Percentiles rank a stretch among this genome's conserved stretches.
These are phyloP conservation scores for Trichocomaceae sp. DNA, from an alignment of 2,329 filamentous ascomycete species.

Conservation along the genomic window DNA sequence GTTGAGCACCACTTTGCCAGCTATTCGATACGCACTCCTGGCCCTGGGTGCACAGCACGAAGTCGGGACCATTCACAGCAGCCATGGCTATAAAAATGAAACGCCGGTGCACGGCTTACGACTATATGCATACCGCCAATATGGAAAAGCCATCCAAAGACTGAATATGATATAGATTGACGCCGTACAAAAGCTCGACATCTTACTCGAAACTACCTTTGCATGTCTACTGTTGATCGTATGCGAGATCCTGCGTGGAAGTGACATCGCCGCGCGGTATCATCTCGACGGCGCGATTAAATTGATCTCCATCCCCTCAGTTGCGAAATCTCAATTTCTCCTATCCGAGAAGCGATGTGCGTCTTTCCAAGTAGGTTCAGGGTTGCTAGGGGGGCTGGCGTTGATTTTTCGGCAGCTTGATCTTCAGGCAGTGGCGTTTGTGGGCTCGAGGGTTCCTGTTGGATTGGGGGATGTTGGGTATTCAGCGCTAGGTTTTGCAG, in stretches of 20 bases:
- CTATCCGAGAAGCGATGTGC: not conserved
- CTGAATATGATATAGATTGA: conserved; percentile 2
- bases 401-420: conserved; percentile 2
- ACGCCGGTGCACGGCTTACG: not conserved
- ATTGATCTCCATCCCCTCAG: conserved; percentile 1
- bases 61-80: not conserved
- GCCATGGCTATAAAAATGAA: not conserved
- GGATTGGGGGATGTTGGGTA: not conserved
- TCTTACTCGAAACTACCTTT: not conserved
- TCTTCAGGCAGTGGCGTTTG: not conserved
- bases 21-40: conserved; percentile 2
- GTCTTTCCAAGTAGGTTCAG: not conserved
- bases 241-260: not conserved
- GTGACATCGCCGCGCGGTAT: conserved; percentile 1
- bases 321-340: not conserved
- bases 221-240: conserved; percentile 1
- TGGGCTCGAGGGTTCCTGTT: not conserved
- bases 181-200: not conserved
- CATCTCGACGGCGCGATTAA: conserved; percentile 1
- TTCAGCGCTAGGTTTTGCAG: not conserved
- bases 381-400: not conserved
- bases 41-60: not conserved
- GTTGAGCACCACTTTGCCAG: not conserved
- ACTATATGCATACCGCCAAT: not conserved
- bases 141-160: not conserved